Evolutionary conservation across 768 basidiomycete genomes (phyloP).

Genomic region (Sutorius australiensis): DNA sequence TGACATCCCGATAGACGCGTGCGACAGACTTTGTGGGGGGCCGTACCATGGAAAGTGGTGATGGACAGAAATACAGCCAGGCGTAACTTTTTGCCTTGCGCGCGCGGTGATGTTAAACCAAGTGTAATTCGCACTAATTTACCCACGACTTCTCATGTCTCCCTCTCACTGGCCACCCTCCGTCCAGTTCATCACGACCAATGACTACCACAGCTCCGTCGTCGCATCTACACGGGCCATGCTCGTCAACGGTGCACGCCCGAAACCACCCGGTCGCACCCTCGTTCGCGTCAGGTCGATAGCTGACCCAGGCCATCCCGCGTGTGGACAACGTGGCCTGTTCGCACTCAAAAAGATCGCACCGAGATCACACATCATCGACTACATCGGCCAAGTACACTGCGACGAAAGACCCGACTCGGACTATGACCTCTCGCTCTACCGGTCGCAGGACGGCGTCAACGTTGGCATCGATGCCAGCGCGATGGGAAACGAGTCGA

Average conservation of each 20-base stretch:
- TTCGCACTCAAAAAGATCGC: slow-evolving; percentile 74
- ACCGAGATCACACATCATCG: slow-evolving; percentile 62
- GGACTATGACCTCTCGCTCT: slow-evolving; percentile 88
- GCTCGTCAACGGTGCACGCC: slow-evolving; percentile 29
- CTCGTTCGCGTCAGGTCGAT: slow-evolving; percentile 58
- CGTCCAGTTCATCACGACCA: slow-evolving; percentile 51
- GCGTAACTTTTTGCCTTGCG: slow-evolving; percentile 10
- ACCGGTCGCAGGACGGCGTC: slow-evolving; percentile 50
- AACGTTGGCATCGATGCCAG: slow-evolving; percentile 79
- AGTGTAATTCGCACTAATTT: too few species aligned
- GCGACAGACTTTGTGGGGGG: slow-evolving; percentile 74
- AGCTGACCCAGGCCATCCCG: slow-evolving; percentile 60
- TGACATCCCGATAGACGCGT: slow-evolving; percentile 86
- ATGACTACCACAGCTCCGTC: slow-evolving; percentile 57
- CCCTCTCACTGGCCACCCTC: slow-evolving; percentile 51
- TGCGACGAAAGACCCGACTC: slow-evolving; percentile 66
- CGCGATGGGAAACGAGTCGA: slow-evolving; percentile 75
- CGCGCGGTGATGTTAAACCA: too few species aligned
- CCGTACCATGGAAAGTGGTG: slow-evolving; percentile 55
- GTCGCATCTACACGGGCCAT: slow-evolving; percentile 38
- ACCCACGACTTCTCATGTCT: slow-evolving; percentile 28
- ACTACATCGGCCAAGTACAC: slow-evolving; percentile 85
- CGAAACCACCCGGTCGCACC: slow-evolving; percentile 8
- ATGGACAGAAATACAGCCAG: slow-evolving; percentile 11
- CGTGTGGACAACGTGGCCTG: slow-evolving; percentile 72